Base-by-base conservation (phyloP, 805 yeast species). In the Wickerhamia fluorescens region DNA sequence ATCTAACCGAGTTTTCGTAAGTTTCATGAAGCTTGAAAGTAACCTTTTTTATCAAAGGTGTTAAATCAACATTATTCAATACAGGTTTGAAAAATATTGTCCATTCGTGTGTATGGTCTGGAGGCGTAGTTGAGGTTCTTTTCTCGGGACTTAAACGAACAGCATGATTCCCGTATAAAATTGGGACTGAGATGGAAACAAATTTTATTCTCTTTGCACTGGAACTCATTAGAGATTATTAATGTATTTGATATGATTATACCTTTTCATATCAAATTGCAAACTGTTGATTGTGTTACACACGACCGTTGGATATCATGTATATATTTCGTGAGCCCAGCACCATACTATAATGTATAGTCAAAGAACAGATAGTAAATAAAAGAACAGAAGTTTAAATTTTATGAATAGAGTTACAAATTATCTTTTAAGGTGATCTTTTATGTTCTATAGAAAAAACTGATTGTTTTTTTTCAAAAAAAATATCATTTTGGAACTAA, bases 1-100 rank as follows among this genome's bases (percentile, higher is more conserved):
- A 71, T 31, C 99, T 64, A n/a, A 86, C 75, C 2, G 96, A 74
- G 43, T 78, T 84, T 13, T 78, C 80, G 45, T 89, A 92, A 1
- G 98, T 92, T 40, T 92, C 98, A 54, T 92, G 98, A 14, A 92
- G 64, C 51, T 92, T 92, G 66, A 89, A 92, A 0, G 88, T 89
- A 1, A 92, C 97, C 53, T 84, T 80, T 48, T 86, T 87, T 45
- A 89, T 77, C 44, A 81, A 73, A 24, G 82, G 81, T 5, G 89
- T 73, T 17, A 87, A 55, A 47, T 92, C 96, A 38, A 79, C 77
- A 26, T 84, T 80, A 28, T 64, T 59, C 29, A 63, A 36, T 4
- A 68, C 69, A 0, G 96, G 95, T 37, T 87, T 44, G 75, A 92
- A 78, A 48, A 87, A 92, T 6, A 92, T 84, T 3, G 96, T 88